Base-by-base conservation (phyloP, 2,329 filamentous ascomycete species). In the Ophioceras dolichostomum region DNA sequence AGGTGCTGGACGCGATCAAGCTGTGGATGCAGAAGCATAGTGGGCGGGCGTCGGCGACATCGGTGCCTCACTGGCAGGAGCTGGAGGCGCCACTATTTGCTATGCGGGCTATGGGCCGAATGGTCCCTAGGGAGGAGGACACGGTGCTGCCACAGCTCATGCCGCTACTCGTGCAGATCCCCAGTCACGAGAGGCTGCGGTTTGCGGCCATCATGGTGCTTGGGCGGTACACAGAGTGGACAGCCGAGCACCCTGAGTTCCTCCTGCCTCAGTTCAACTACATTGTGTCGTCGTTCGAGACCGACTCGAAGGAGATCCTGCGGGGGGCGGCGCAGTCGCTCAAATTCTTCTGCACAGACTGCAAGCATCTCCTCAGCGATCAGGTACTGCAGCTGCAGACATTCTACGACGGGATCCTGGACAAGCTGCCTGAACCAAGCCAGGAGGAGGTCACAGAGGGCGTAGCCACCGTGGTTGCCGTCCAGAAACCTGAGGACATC, bases 121-220 rank as follows among this genome's bases (percentile, higher is more conserved):
- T 96, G 86, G 89, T 98, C 10, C 82, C 89, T 39, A 79, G 79
- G 41, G 83, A 94, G 34, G 91, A 98, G 58, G 80, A 70, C 46
- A 78, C 85, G 28, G 84, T 98, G 49, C 68, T 98, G 29, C 84
- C 87, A 3, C 84, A 89, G 52, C 77, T 98, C 13, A 94, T 98
- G 63, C 88, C 88, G 14, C 68, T 98, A 39, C 77, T 98, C 44
- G 86, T 94, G 10, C 84, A 93, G 53, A 94, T 98, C 42, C 91
- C 91, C 0, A 80, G 84, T 51, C 91, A 98, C 51, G 86, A 96
- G 60, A 98, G 96, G 64, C 73, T 98, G n/a, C 85, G 88, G 7
- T 98, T 98, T 60, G 89, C 94, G 44, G 89, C 89, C 5, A 94
- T 96, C 51, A 95, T 98, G 87, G 88, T 93, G 3, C 73, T 98